Evolutionary conservation across 1,139 yeast genomes (phyloP).

Genomic region (Williopsis jadinii): DNA sequence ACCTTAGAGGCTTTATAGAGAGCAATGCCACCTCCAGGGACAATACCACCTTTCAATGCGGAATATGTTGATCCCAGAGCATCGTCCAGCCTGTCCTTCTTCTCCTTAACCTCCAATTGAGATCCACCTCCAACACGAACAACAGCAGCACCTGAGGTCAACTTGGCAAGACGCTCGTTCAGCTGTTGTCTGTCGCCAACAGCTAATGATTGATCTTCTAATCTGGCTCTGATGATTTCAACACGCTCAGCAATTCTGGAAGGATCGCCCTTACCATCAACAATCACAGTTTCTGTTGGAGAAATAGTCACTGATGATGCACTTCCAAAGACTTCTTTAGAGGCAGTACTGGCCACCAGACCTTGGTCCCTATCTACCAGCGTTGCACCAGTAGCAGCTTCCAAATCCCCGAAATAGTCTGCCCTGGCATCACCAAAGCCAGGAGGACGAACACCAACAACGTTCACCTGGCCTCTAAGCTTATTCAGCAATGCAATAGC

Average conservation of each 20-base stretch:
- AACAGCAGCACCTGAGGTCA: slow-evolving; percentile 22
- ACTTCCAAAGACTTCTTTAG: slow-evolving; percentile 18
- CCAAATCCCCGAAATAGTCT: slow-evolving; percentile 19
- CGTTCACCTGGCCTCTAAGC: slow-evolving; percentile 19
- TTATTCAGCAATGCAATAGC: slow-evolving; percentile 22
- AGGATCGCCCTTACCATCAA: slow-evolving; percentile 15
- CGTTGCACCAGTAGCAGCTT: slow-evolving; percentile 19
- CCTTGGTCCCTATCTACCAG: slow-evolving; percentile 16
- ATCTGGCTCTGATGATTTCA: slow-evolving; percentile 12
- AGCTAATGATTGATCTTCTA: slow-evolving; percentile 11
- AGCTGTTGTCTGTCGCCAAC: slow-evolving; percentile 20
- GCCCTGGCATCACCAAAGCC: slow-evolving; percentile 22
- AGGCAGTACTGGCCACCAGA: slow-evolving; percentile 20
- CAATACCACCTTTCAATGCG: slow-evolving; percentile 19
- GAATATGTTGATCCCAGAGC: slow-evolving; percentile 21
- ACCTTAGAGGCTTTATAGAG: slow-evolving; percentile 15
- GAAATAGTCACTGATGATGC: slow-evolving; percentile 17
- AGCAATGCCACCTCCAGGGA: slow-evolving; percentile 25
- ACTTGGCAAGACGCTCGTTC: slow-evolving; percentile 17
- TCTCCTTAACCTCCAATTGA: slow-evolving; percentile 22
- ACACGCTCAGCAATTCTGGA: slow-evolving; percentile 10
- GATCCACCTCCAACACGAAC: slow-evolving; percentile 22
- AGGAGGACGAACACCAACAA: slow-evolving; percentile 20
- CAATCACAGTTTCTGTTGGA: slow-evolving; percentile 17
- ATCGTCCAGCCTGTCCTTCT: slow-evolving; percentile 23